Evolutionary conservation across 768 basidiomycete genomes (phyloP).

Genomic region (Cubamyces lactineus): DNA sequence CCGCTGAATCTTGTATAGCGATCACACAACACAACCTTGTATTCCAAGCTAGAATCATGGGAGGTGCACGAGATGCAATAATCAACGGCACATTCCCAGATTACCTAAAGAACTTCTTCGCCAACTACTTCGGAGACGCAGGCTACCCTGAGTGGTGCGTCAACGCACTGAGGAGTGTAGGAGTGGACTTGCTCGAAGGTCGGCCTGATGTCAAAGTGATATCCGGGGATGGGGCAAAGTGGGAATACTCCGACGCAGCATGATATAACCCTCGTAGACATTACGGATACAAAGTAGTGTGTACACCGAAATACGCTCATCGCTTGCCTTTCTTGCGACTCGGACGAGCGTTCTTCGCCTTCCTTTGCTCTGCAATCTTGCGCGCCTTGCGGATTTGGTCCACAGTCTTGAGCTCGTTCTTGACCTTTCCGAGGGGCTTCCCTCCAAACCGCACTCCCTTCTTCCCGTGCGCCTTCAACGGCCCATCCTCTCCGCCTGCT

Average conservation of each 20-base stretch:
- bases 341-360: constrained; percentile 82
- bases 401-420: constrained; percentile 81
- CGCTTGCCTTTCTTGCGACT: constrained; percentile 49
- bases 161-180: constrained; percentile 79
- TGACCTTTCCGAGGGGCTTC: constrained; percentile 66
- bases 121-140: constrained; percentile 70
- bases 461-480: constrained; percentile 35
- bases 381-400: constrained; percentile 87
- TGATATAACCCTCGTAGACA: constrained; percentile 1
- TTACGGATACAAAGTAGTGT: constrained; percentile 1
- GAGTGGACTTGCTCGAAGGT: constrained; percentile 77
- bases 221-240: constrained; percentile 68
- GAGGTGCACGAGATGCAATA: constrained; percentile 81
- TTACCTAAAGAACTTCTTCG: constrained; percentile 78
- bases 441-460: constrained; percentile 54
- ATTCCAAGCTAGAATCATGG: constrained; percentile 89
- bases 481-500: constrained; percentile 32
- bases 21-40: constrained; percentile 82
- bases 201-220: constrained; percentile 50
- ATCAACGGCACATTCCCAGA: constrained; percentile 75
- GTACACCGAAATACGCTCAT: constrained; percentile 22
- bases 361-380: constrained; percentile 62
- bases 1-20: constrained; percentile 44
- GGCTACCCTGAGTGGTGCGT: constrained; percentile 91
- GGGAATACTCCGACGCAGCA: constrained; percentile 69